Evolutionary conservation across 345 rosid species (phyloP).

Genomic region (Schrenkiella parvula): DNA sequence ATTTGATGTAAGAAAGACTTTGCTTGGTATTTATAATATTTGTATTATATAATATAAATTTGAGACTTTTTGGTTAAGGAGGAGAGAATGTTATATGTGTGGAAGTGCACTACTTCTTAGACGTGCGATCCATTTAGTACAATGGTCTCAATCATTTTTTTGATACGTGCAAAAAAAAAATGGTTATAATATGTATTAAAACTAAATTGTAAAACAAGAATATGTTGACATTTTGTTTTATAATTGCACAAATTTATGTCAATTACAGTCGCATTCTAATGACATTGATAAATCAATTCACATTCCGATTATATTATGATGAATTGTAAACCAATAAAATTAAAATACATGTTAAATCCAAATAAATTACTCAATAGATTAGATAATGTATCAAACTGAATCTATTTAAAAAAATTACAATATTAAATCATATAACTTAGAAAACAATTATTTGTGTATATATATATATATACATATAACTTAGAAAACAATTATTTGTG

Average conservation of each 20-base stretch:
- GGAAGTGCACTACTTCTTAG: conserved; percentile 30
- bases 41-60: background rate
- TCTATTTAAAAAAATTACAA: too few relatives aligned
- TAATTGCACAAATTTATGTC: background rate
- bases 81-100: conserved; percentile 15
- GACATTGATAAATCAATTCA: background rate
- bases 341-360: too few relatives aligned
- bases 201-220: background rate
- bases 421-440: too few relatives aligned
- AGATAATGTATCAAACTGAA: too few relatives aligned
- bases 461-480: too few relatives aligned
- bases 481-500: too few relatives aligned
- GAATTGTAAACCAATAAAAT: too few relatives aligned
- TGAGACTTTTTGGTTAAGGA: background rate
- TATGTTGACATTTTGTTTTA: background rate
- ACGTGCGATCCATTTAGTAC: conserved; percentile 31
- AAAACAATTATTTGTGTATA: too few relatives aligned
- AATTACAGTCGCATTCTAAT: background rate
- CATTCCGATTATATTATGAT: too few relatives aligned
- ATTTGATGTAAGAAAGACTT: conserved; percentile 15
- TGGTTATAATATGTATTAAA: background rate
- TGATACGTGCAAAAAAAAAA: background rate
- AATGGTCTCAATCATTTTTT: background rate
- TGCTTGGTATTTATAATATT: conserved; percentile 1
- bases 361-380: too few relatives aligned